A percentile compares a stretch with the other conserved stretches of the same genome.
Evolutionary conservation across 2,329 filamentous ascomycete species (phyloP).

Genomic region (Apiospora malaysiana): DNA sequence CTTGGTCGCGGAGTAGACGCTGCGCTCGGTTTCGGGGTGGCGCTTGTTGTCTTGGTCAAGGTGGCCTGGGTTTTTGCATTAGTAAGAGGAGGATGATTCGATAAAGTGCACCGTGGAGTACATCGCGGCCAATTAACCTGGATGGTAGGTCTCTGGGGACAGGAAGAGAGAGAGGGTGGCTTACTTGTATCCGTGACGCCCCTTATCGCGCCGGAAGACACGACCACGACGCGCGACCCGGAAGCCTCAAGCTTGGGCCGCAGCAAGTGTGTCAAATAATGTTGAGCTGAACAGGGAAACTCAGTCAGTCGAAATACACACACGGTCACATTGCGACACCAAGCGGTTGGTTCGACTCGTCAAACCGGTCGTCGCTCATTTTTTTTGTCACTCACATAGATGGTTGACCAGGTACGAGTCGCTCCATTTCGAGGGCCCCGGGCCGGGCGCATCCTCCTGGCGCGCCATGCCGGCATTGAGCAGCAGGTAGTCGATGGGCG

Average conservation of each 20-base stretch:
- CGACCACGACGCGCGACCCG: constrained; percentile 53
- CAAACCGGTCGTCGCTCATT: neutral
- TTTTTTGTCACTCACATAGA: constrained; percentile 46
- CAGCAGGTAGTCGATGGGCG: constrained; percentile 49
- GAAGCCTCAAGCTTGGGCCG: constrained; percentile 55
- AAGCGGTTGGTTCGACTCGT: too few species aligned
- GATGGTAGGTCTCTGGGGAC: neutral
- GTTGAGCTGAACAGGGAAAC: constrained; percentile 48
- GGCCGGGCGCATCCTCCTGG: constrained; percentile 40
- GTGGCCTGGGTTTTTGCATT: neutral
- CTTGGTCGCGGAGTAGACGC: constrained; percentile 52
- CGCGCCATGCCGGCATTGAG: constrained; percentile 54
- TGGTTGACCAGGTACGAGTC: constrained; percentile 59
- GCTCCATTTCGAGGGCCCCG: constrained; percentile 54
- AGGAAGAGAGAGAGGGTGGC: neutral
- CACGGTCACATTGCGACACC: too few species aligned
- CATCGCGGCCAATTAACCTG: neutral
- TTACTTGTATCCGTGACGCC: constrained; percentile 30
- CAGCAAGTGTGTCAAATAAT: constrained; percentile 58
- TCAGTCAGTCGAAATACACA: neutral
- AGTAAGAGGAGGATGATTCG: neutral
- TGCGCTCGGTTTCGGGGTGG: constrained; percentile 41
- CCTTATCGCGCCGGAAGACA: constrained; percentile 57
- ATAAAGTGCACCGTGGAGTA: too few species aligned
- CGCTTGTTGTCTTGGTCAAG: constrained; percentile 37